These are phyloP conservation scores for Arabidopsis thaliana DNA, from an alignment of 345 rosid genomes.

Conservation along the genomic window DNA sequence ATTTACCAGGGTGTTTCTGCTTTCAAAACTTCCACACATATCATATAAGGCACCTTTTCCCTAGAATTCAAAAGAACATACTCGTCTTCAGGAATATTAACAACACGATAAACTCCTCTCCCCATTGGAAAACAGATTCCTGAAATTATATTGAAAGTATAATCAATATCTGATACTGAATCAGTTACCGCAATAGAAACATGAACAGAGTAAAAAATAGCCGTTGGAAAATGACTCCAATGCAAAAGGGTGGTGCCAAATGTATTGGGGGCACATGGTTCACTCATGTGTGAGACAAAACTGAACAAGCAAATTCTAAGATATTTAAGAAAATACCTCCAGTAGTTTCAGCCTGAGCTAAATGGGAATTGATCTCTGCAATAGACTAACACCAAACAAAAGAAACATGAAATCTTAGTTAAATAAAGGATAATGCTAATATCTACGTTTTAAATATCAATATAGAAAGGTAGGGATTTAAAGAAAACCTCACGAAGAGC, in stretches of 20 bases:
- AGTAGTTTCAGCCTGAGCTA: constrained; percentile 71
- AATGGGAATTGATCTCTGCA: constrained; percentile 77
- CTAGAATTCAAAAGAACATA: constrained; percentile 95
- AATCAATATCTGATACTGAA: constrained; percentile 8
- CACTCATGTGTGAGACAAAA: constrained; percentile 4
- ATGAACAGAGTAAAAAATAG: background rate
- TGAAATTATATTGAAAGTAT: constrained; percentile 45
- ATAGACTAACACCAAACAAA: constrained; percentile 70
- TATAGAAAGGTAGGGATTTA: constrained; percentile 18
- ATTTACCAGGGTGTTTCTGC: constrained; percentile 76
- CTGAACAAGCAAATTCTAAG: constrained; percentile 11
- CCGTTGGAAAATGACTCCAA: background rate
- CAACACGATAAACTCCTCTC: constrained; percentile 86
- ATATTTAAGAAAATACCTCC: constrained; percentile 66
- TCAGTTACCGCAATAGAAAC: constrained; percentile 19
- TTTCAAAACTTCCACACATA: constrained; percentile 88
- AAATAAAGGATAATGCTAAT: constrained; percentile 14
- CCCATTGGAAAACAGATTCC: constrained; percentile 99
- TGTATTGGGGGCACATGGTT: constrained; percentile 5
- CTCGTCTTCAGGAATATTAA: constrained; percentile 97
- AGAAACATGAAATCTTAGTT: constrained; percentile 41
- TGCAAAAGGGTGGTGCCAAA: constrained; percentile 18
- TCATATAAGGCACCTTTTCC: constrained; percentile 97
- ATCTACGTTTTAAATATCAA: constrained; percentile 20
- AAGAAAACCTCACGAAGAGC: constrained; percentile 84